Evolutionary conservation across 768 basidiomycete genomes (phyloP).

Genomic region (Lyophyllum shimeji): DNA sequence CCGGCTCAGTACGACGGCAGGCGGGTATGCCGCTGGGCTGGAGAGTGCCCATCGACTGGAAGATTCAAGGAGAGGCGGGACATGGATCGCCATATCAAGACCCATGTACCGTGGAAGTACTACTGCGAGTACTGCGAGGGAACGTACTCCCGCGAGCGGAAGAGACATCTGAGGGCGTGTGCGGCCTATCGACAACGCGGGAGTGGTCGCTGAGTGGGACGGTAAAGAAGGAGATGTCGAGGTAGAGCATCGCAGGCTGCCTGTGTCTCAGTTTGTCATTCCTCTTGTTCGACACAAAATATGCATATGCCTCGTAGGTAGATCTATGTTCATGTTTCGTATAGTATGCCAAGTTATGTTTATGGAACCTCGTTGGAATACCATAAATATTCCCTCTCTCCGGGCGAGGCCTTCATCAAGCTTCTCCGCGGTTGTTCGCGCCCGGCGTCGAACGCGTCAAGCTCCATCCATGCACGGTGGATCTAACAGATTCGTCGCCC

Average conservation of each 20-base stretch:
- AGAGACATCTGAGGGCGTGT: background rate
- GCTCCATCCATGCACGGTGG: conserved; percentile 86
- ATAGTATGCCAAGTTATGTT: no score
- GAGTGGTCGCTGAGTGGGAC: background rate
- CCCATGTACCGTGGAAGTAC: background rate
- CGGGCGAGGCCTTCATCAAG: no score
- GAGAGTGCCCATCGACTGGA: background rate
- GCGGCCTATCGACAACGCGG: background rate
- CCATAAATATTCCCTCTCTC: no score
- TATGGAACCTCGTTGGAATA: background rate
- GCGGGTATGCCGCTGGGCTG: background rate
- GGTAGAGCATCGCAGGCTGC: no score
- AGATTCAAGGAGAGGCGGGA: background rate
- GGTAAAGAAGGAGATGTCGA: no score
- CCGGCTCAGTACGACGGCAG: background rate
- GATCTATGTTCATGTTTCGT: no score
- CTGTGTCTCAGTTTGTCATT: no score
- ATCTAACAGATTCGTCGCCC: conserved; percentile 73
- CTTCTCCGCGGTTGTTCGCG: background rate
- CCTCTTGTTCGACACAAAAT: no score
- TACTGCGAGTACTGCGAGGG: background rate
- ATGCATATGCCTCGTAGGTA: no score
- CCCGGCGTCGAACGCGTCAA: conserved; percentile 23
- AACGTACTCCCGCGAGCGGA: background rate
- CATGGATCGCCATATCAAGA: background rate